Base-by-base conservation (phyloP, 768 basidiomycete species). In the Russula olivacea region DNA sequence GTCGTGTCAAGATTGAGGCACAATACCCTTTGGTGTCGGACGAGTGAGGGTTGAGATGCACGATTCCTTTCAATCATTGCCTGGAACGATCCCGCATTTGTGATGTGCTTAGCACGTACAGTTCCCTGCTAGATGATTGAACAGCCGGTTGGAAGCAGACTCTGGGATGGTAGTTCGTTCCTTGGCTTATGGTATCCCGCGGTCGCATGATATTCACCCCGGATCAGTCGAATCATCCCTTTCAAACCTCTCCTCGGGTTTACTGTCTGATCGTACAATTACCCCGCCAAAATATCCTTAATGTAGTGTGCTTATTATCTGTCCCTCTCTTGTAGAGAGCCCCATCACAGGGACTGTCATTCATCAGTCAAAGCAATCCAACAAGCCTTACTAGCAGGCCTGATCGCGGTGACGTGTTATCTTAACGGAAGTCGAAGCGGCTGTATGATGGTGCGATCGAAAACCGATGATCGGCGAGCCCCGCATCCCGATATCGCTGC, bases 401-500 rank as follows among this genome's bases (percentile, higher is more conserved):
- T 25, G 45, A 17, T 36, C 12, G 23, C n/a, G n/a, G 30, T 17
- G 52, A 41, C 10, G 36, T 41, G 52, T 32, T 49, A 52, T n/a
- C 25, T 41, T 25, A 12, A 38, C 34, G 43, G 25, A 58, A 58
- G 62, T n/a, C 32, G 59, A 54, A 30, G 41, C 50, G 19, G 17
- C 32, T n/a, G 10, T 25, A 34, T 59, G 11, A 40, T 28, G 28
- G 28, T 49, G 19, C 32, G 32, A 47, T 45, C 41, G 36, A 36
- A 19, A 53, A 48, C 57, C 19, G 43, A 30, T 59, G 62, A 38
- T 53, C 52, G 62, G 45, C 53, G 43, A 48, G 51, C 17, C 43
- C 56, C 57, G 56, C 58, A 43, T 32, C 19, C 28, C 28, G 28
- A 28, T 28, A 2, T 59, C 32, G 28, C 21, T 55, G 36, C n/a